phyloP scores from a whole-genome alignment of 257 asterid genomes.

The Gardenia jasminoides region DNA sequence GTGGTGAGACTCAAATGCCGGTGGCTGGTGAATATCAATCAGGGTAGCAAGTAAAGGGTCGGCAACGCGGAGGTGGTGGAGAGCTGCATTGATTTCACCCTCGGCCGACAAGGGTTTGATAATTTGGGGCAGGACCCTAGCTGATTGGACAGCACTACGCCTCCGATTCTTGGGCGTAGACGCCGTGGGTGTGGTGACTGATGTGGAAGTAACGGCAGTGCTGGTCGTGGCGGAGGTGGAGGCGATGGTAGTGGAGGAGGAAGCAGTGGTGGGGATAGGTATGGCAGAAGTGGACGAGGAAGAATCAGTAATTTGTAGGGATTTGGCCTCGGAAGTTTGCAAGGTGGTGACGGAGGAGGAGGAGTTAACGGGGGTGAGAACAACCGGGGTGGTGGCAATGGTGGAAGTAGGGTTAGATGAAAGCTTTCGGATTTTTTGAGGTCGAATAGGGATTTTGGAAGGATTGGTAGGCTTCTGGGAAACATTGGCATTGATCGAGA shows the following conservation, averaged over 20 bases:
- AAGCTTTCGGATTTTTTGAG: slow-evolving; percentile 83
- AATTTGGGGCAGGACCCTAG: slow-evolving; percentile 54
- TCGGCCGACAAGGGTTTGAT: slow-evolving; percentile 63
- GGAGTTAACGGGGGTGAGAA: neutral
- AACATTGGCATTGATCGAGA: slow-evolving; percentile 20
- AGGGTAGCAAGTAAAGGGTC: slow-evolving; percentile 68
- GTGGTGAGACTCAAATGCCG: slow-evolving; percentile 58
- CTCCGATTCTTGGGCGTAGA: slow-evolving; percentile 50
- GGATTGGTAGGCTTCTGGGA: slow-evolving; percentile 54
- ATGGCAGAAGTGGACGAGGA: slow-evolving; percentile 29
- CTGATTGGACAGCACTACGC: slow-evolving; percentile 49
- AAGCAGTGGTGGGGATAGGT: slow-evolving; percentile 20
- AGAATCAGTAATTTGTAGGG: slow-evolving; percentile 25
- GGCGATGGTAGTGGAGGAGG: slow-evolving; percentile 5
- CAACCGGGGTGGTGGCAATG: slow-evolving; percentile 21
- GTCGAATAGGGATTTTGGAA: slow-evolving; percentile 93
- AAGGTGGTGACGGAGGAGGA: slow-evolving; percentile 10
- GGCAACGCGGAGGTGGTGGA: slow-evolving; percentile 54
- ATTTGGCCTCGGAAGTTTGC: slow-evolving; percentile 13
- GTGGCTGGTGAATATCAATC: slow-evolving; percentile 56
- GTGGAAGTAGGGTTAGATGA: slow-evolving; percentile 34
- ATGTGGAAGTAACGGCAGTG: slow-evolving; percentile 15
- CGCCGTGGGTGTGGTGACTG: slow-evolving; percentile 12
- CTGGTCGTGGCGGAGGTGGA: slow-evolving; percentile 13
- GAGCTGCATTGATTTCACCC: slow-evolving; percentile 65